phyloP scores from a whole-genome alignment of 1,284 basidiomycete species.

The Marasmius fiardii region DNA sequence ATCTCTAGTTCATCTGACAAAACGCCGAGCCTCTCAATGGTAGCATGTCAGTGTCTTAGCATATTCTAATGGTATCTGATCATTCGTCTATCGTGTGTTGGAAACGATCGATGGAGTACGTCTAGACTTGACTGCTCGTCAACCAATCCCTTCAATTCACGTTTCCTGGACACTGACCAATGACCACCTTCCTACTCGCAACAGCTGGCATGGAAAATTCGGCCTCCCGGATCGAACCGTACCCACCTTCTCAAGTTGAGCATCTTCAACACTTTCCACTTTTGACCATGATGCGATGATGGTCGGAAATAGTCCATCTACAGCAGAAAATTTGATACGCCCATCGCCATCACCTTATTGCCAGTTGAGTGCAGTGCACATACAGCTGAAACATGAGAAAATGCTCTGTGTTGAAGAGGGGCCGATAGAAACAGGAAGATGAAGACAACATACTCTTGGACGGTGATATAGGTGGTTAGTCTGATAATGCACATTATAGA shows the following conservation, averaged over 20 bases:
- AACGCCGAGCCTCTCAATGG: not conserved
- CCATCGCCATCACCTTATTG: too few species aligned
- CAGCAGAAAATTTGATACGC: too few species aligned
- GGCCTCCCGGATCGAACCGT: not conserved
- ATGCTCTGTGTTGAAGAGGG: too few species aligned
- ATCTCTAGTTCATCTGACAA: not conserved
- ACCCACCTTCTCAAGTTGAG: not conserved
- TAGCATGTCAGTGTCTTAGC: not conserved
- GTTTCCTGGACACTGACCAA: not conserved
- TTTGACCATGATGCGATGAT: too few species aligned
- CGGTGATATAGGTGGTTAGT: too few species aligned
- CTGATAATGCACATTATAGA: not conserved
- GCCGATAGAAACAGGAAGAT: too few species aligned
- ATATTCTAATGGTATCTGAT: not conserved
- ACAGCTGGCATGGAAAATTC: not conserved
- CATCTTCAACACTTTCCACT: not conserved
- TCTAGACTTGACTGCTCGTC: not conserved
- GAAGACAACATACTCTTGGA: too few species aligned
- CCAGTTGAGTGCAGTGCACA: too few species aligned
- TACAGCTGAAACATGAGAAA: too few species aligned
- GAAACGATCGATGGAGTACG: not conserved
- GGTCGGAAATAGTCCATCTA: too few species aligned
- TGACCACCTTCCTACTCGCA: not conserved
- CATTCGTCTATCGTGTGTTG: not conserved
- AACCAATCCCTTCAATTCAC: not conserved